Conservation (phyloP, 176 grass and related monocot genomes). For the Hyparrhenia diplandra region DNA sequence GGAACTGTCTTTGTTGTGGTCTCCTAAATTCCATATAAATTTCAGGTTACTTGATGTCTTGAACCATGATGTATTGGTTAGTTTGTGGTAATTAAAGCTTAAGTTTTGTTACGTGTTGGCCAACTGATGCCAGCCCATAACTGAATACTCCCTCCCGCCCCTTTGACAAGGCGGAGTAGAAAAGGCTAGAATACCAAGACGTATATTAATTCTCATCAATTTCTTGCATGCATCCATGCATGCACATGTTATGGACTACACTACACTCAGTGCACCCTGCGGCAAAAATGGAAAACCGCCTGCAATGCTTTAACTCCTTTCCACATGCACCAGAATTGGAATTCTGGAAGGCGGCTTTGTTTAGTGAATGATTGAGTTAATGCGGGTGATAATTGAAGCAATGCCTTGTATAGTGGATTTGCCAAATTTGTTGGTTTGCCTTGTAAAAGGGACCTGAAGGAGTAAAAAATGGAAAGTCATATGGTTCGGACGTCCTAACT, state of each 20-base stretch:
- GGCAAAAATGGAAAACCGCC: background rate
- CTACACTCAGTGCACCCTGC: background rate
- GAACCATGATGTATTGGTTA: background rate
- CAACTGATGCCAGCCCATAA: background rate
- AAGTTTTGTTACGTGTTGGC: background rate
- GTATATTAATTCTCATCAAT: background rate
- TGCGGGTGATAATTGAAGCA: background rate
- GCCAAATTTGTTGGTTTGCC: background rate
- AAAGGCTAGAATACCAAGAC: background rate
- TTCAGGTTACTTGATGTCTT: background rate
- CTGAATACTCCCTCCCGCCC: background rate
- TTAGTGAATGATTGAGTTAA: background rate
- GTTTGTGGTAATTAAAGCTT: background rate
- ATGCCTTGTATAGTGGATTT: background rate
- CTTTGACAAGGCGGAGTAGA: background rate
- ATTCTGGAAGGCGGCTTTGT: background rate
- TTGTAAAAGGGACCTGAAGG: background rate
- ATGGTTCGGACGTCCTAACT: background rate
- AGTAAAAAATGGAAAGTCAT: background rate
- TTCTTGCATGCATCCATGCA: background rate
- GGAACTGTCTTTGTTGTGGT: background rate
- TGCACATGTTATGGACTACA: background rate
- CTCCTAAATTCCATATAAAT: background rate
- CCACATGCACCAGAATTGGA: background rate
- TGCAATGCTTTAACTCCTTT: background rate